Evolutionary conservation across 108 stramenopile species (phyloP), one percentile per base, ranked within the genome.

Genomic region (Nannochloropsis gaditana): DNA sequence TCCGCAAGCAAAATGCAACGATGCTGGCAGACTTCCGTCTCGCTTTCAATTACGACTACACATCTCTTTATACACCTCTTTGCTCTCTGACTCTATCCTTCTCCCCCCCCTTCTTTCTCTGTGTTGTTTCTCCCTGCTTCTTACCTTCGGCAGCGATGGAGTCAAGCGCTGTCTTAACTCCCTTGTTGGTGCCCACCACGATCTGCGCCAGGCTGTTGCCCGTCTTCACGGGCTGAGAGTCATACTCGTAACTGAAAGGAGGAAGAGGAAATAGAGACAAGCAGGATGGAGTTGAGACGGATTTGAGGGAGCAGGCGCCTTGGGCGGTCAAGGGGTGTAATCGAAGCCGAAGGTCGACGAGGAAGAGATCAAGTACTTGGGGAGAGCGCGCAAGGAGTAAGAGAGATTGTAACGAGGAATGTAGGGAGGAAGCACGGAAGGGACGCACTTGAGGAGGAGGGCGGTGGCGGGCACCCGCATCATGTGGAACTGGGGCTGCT

Each of bases 181-280:
- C 59, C 59, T 73, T 73, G 6, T 73, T 73, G 59, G 2, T 73
- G 3, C 59, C 59, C 59, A 73, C 59, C 59, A 73, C 59, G 2
- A 73, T 73, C 59, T 73, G 59, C 15, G 59, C 59, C 59, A 73
- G 59, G 59, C 59, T 73, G 8, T 73, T 73, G 59, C 59, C 59
- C 59, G 59, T 73, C 59, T 73, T 73, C 19, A 73, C 6, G 5
- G 59, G 59, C 59, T 73, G 59, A n/a, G 59, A 73, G 59, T 73
- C 59, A n/a, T 73, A 73, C 59, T 73, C 59, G 59, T 73, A 73
- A 15, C 59, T 73, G n/a, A n/a, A n/a, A 73, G 59, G 59, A 31
- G 31, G 1, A 31, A 31, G 31, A 31, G 31, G 31, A 31, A 31
- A 31, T 31, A 31, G 31, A 31, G 31, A 31, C 31, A 31, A 31